Evolutionary conservation across 148 eudicot species (phyloP), one percentile per base, ranked within the genome.

Genomic region (Heliamphora exappendiculata): DNA sequence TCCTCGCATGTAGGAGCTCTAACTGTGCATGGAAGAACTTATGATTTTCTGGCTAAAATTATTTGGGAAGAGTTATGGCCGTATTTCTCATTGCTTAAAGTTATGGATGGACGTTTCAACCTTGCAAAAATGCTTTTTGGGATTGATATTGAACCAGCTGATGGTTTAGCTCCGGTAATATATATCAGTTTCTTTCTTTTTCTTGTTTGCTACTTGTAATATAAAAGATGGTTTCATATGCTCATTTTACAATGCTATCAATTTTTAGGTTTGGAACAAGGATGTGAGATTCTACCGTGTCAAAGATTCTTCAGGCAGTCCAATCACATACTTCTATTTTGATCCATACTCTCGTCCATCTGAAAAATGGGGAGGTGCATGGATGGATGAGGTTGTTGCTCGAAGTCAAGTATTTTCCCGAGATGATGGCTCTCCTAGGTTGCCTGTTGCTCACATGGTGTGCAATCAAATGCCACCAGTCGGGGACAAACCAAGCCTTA

Each of bases 381-480:
- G 99, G 99, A 95, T 95, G 99, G 86, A 86, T 78, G 99, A 93
- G 86, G 99, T 93, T 74, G 82, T 93, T 82, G 84, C 88, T 79
- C 87, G 99, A 76, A 95, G 99, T 70, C 96, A 93, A 73, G 87
- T 91, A 66, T 78, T 91, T 67, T 89, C 99, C 71, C 89, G 73
- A 29, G 86, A 90, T 81, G 91, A 90, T 79, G 76, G 84, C 77
- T 90, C 94, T 84, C 87, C 86, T 73, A 91, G 99, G 83, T 82
- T 95, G 83, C 99, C 99, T 78, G 89, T 93, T 83, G 98, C 99
- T 54, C 99, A 91, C 76, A 91, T 95, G 96, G 96, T 93, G 73
- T 95, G 99, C 85, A 95, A 95, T 85, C 99, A 95, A 84, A 91
- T 91, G 85, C 99, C 99, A 49, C 99, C 99, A 5, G 96, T 95